Evolutionary conservation across 768 basidiomycete species (phyloP), one percentile per base, ranked within the genome.

Genomic region (Leccinum sublutescens): DNA sequence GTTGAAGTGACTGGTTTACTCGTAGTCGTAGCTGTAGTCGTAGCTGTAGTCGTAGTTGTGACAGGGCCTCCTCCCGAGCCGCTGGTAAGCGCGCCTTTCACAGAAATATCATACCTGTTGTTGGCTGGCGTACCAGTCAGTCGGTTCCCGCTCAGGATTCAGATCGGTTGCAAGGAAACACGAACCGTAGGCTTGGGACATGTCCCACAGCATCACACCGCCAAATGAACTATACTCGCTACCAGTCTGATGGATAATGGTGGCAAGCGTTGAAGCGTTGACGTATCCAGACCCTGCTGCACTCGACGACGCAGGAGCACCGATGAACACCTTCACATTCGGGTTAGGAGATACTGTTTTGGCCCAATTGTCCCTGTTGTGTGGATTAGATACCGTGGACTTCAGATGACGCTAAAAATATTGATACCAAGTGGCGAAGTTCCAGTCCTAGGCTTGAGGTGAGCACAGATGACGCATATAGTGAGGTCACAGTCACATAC

Each of bases 1-100:
- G 70, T 63, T 25, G 70, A 66, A 9, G 75, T 64, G 2, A 19
- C 45, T 7, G 59, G 63, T 10, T 64, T 65, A 11, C 70, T 63
- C 25, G 23, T 23, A 23, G 23, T 23, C 23, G 23, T 23, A 23
- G 23, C 23, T 23, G 71, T 68, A 11, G 76, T 64, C 19, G 59
- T 36, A 2, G 66, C 19, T 8, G 17, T 5, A 2, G 8, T 43
- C 17, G 61, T 50, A 1, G 52, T 49, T 6, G 56, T 57, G 17
- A 10, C 9, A 4, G 62, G 36, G 15, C 67, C 66, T 7, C 64
- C 40, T 63, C 57, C 56, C 77, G 70, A 29, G 70, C 77, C 85
- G 15, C 81, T 79, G 11, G 70, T 70, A 23, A 88, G 76, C 29
- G 82, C 79, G 58, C 79, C 76, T 68, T 89, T 88, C 55, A 87